phyloP scores from a whole-genome alignment of 331 rosid species.

The Prunus yedoensis region DNA sequence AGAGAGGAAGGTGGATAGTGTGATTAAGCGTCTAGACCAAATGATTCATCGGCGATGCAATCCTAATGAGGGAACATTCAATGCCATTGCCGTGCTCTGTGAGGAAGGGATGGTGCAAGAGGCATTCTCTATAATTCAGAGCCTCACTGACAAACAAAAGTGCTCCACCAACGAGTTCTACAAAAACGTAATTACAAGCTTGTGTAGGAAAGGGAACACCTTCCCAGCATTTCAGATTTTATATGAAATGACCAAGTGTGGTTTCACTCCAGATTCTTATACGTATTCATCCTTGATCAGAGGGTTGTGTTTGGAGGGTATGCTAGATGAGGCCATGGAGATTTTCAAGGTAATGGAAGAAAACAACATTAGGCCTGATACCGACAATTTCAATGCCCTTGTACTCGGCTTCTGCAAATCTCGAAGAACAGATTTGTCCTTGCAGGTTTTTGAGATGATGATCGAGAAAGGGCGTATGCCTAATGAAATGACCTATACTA shows the following conservation, averaged over 20 bases:
- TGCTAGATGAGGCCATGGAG: slow-evolving; percentile 76
- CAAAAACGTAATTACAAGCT: slow-evolving; percentile 54
- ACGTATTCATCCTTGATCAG: slow-evolving; percentile 80
- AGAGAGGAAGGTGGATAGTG: slow-evolving; percentile 69
- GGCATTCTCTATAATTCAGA: slow-evolving; percentile 67
- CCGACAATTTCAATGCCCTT: slow-evolving; percentile 79
- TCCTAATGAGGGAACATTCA: slow-evolving; percentile 78
- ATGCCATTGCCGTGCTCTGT: slow-evolving; percentile 78
- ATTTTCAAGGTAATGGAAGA: slow-evolving; percentile 76
- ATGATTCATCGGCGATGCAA: slow-evolving; percentile 55
- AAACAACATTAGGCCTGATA: slow-evolving; percentile 47
- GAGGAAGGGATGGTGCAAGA: slow-evolving; percentile 63
- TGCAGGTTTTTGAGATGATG: slow-evolving; percentile 66
- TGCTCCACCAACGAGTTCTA: slow-evolving; percentile 52
- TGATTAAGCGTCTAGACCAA: slow-evolving; percentile 62
- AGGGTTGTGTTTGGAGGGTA: slow-evolving; percentile 85
- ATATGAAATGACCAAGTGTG: slow-evolving; percentile 74
- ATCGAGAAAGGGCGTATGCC: slow-evolving; percentile 67
- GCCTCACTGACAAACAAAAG: slow-evolving; percentile 53
- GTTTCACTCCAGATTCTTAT: slow-evolving; percentile 74
- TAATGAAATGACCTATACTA: slow-evolving; percentile 71
- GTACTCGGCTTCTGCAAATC: slow-evolving; percentile 76
- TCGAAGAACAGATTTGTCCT: slow-evolving; percentile 54
- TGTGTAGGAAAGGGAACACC: slow-evolving; percentile 90
- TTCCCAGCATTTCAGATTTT: slow-evolving; percentile 78